Percentiles rank a stretch among this genome's conserved stretches.
Evolutionary conservation across 352 stramenopile genomes (phyloP).

Genomic region (Phytophthora brassicae): DNA sequence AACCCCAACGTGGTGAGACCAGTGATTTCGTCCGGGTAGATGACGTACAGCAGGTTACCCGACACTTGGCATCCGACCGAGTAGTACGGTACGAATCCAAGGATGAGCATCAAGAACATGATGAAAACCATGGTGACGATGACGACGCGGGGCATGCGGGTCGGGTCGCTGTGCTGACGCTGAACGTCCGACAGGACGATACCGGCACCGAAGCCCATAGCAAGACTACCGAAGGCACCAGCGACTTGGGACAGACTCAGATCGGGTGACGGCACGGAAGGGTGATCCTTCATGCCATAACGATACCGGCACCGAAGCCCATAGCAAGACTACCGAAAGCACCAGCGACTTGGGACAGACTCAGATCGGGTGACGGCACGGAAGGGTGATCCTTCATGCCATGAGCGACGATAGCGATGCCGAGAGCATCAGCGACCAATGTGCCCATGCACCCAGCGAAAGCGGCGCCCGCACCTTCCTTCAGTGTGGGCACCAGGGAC

Average conservation of each 20-base stretch:
- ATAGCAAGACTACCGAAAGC: slow-evolving; percentile 68
- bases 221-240: slow-evolving; percentile 62
- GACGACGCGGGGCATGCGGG: slow-evolving; percentile 30
- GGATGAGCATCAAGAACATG: slow-evolving; percentile 50
- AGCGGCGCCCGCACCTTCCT: slow-evolving; percentile 56
- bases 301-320: slow-evolving; percentile 60
- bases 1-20: slow-evolving; percentile 47
- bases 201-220: slow-evolving; percentile 59
- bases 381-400: slow-evolving; percentile 41
- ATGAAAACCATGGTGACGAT: slow-evolving; percentile 57
- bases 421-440: slow-evolving; percentile 27
- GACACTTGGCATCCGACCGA: slow-evolving; percentile 62
- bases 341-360: slow-evolving; percentile 48
- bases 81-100: slow-evolving; percentile 53
- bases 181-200: slow-evolving; percentile 65
- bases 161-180: slow-evolving; percentile 45
- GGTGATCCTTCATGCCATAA: slow-evolving; percentile 52
- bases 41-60: slow-evolving; percentile 66
- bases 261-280: slow-evolving; percentile 43
- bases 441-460: slow-evolving; percentile 63
- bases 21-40: slow-evolving; percentile 38
- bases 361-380: slow-evolving; percentile 45
- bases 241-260: slow-evolving; percentile 52
- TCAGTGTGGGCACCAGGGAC: slow-evolving; percentile 57
- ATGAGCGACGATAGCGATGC: slow-evolving; percentile 27